Conservation (phyloP, 305 asterid species). For the Rubia peregrina region DNA sequence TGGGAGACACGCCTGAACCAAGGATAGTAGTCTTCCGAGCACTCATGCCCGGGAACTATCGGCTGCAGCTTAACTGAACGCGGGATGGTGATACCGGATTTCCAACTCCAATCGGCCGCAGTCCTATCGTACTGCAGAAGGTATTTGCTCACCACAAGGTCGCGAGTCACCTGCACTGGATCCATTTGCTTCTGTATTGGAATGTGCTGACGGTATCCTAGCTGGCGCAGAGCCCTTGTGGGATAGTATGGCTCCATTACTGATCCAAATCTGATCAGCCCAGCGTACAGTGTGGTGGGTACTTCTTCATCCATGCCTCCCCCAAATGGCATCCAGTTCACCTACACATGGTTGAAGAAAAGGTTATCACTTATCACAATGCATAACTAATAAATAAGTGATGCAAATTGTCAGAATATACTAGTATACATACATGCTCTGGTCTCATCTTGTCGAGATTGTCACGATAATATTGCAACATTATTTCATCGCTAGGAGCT, state of each 20-base stretch:
- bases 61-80: background rate
- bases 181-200: background rate
- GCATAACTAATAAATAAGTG: no score
- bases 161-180: background rate
- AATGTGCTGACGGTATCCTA: background rate
- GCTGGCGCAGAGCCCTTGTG: background rate
- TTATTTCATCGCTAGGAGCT: background rate
- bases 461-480: background rate
- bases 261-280: background rate
- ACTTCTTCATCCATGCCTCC: background rate
- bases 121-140: background rate
- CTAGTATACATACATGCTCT: background rate
- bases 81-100: background rate
- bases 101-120: background rate
- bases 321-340: conserved; percentile 2
- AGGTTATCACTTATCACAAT: no score
- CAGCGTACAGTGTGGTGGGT: background rate
- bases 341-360: background rate
- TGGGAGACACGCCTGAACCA: background rate
- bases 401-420: no score
- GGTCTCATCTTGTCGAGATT: background rate
- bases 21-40: background rate
- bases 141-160: background rate
- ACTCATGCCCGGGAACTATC: background rate
- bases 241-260: background rate